Conservation (phyloP, 352 stramenopile species). For the Phytopythium aichiense region DNA sequence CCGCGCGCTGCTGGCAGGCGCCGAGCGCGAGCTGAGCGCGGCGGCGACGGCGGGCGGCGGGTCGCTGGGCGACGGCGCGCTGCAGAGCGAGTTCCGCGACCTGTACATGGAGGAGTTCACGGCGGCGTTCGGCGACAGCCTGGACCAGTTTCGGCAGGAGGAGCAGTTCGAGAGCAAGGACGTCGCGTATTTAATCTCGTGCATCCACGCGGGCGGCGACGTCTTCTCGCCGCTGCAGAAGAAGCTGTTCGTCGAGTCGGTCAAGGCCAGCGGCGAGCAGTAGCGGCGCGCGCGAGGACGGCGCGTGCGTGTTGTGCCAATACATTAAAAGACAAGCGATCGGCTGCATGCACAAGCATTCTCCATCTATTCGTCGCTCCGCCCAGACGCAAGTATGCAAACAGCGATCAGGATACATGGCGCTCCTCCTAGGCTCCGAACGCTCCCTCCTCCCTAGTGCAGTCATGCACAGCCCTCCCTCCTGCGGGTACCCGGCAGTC, state of each 20-base stretch:
- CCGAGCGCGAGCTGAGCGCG: conserved; percentile 40
- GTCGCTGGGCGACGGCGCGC: conserved; percentile 9
- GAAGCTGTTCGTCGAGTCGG: conserved; percentile 74
- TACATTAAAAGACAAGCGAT: neutral
- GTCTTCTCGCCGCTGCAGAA: conserved; percentile 81
- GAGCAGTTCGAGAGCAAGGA: conserved; percentile 85
- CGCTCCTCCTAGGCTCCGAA: neutral
- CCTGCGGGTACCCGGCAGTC: neutral
- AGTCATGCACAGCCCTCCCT: neutral
- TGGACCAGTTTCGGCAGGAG: conserved; percentile 83
- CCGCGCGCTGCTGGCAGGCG: conserved; percentile 39
- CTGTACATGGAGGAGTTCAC: conserved; percentile 88
- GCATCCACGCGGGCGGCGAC: conserved; percentile 75
- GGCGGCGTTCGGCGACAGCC: conserved; percentile 74
- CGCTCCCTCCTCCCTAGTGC: neutral
- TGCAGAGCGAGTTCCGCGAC: conserved; percentile 60
- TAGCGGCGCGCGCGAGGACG: neutral
- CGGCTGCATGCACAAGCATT: neutral
- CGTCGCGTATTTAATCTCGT: conserved; percentile 88
- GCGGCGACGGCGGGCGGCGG: conserved; percentile 11
- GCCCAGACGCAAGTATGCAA: neutral
- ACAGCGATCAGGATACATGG: conserved; percentile 2
- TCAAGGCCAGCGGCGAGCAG: conserved; percentile 19
- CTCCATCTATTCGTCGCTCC: neutral
- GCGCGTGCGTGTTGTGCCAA: neutral